phyloP scores from a whole-genome alignment of 1,139 yeast species.

The Hemisphaericaspora lyxosophila region DNA sequence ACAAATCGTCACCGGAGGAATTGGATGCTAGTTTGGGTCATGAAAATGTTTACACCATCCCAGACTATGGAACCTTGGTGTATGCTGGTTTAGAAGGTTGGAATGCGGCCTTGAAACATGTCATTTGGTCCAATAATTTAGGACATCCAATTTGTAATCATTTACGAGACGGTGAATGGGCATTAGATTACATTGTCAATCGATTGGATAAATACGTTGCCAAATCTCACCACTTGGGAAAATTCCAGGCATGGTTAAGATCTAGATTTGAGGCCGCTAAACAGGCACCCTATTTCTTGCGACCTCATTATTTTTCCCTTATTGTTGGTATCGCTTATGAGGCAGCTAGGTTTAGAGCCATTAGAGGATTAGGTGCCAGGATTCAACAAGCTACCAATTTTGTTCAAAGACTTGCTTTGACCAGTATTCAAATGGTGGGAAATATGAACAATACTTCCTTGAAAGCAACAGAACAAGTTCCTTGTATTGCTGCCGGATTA shows the following conservation, averaged over 20 bases:
- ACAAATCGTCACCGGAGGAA: constrained; percentile 84
- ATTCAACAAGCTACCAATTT: constrained; percentile 67
- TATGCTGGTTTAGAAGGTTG: constrained; percentile 96
- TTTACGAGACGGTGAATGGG: constrained; percentile 85
- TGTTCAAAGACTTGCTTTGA: constrained; percentile 75
- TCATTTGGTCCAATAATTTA: constrained; percentile 69
- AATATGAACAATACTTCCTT: constrained; percentile 72
- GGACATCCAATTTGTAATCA: constrained; percentile 84
- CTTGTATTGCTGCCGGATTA: constrained; percentile 91
- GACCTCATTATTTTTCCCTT: constrained; percentile 85
- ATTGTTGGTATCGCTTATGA: constrained; percentile 79
- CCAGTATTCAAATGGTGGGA: constrained; percentile 88
- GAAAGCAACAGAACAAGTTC: constrained; percentile 58
- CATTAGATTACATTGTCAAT: constrained; percentile 69
- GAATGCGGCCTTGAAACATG: constrained; percentile 64
- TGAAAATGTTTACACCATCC: constrained; percentile 73
- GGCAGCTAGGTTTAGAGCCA: constrained; percentile 69
- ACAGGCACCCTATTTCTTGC: constrained; percentile 70
- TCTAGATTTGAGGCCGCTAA: constrained; percentile 65
- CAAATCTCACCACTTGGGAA: constrained; percentile 43
- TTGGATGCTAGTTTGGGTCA: constrained; percentile 71
- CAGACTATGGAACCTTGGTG: constrained; percentile 67
- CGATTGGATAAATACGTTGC: constrained; percentile 59
- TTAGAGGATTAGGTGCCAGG: constrained; percentile 49
- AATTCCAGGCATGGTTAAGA: constrained; percentile 67